phyloP scores from a whole-genome alignment of 768 basidiomycete genomes.

The Boletus pseudo-olivaceus region DNA sequence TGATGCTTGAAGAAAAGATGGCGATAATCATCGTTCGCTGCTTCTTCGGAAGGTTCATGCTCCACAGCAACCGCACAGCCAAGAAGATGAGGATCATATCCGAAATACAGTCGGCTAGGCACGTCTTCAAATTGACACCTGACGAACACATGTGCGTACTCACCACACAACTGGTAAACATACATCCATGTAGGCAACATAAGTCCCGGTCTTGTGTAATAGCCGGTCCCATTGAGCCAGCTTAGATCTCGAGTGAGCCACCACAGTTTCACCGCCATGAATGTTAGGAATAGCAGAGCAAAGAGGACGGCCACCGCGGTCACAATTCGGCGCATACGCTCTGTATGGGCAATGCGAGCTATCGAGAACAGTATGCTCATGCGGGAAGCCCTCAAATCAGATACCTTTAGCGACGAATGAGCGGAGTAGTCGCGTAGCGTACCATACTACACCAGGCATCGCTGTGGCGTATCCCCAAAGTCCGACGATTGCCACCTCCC shows the following conservation, averaged over 20 bases:
- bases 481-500: slow-evolving; percentile 4
- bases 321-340: slow-evolving; percentile 8
- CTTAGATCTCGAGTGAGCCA: slow-evolving; percentile 1
- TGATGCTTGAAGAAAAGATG: slow-evolving; percentile 9
- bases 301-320: slow-evolving; percentile 7
- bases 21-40: slow-evolving; percentile 15
- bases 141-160: slow-evolving; percentile 2
- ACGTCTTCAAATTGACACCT: neutral
- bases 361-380: slow-evolving; percentile 21
- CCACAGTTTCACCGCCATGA: slow-evolving; percentile 10
- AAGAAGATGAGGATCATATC: slow-evolving; percentile 15
- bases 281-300: slow-evolving; percentile 5
- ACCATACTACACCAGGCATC: slow-evolving; percentile 16
- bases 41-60: slow-evolving; percentile 10
- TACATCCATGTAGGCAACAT: slow-evolving; percentile 5
- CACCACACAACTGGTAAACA: slow-evolving; percentile 14
- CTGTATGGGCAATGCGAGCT: slow-evolving; percentile 16
- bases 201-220: neutral
- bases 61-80: slow-evolving; percentile 9
- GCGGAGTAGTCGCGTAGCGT: neutral
- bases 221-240: slow-evolving; percentile 3
- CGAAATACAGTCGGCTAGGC: slow-evolving; percentile 22
- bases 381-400: slow-evolving; percentile 17
- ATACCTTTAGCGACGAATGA: neutral
- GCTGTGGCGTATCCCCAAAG: slow-evolving; percentile 11